Evolutionary conservation across 2,329 filamentous ascomycete genomes (phyloP), one percentile per base, ranked within the genome.

Genomic region (Incumbomyces delicatus): DNA sequence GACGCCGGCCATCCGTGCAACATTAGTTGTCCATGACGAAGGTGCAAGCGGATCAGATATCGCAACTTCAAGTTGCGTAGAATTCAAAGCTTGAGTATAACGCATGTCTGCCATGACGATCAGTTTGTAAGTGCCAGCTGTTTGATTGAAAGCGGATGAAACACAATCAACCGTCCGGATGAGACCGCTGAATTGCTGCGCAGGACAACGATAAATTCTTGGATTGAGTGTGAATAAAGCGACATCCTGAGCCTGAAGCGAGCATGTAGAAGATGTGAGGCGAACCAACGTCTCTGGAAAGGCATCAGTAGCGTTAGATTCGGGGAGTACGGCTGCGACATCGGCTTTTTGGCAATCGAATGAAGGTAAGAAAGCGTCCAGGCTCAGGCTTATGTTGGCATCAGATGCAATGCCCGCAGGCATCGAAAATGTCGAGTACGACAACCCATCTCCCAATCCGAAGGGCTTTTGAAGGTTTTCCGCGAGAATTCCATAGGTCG

Each of bases 221-320:
- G 51, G 48, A 44, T 53, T 49, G 16, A 53, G 48, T 11, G 35
- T 41, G 34, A n/a, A n/a, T n/a, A n/a, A n/a, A n/a, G n/a, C n/a
- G n/a, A n/a, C n/a, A n/a, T n/a, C n/a, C n/a, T n/a, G n/a, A n/a
- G n/a, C n/a, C n/a, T n/a, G n/a, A n/a, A n/a, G n/a, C n/a, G n/a
- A n/a, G n/a, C n/a, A n/a, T n/a, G n/a, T n/a, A n/a, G n/a, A n/a
- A n/a, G n/a, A n/a, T n/a, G n/a, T n/a, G n/a, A n/a, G n/a, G n/a
- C n/a, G n/a, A n/a, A n/a, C n/a, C n/a, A n/a, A n/a, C n/a, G n/a
- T n/a, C n/a, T n/a, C 16, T 5, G 47, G 44, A 31, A 51, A 27
- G 11, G 34, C n/a, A 14, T 48, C 51, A 16, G 46, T 50, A 6
- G 45, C 35, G 22, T 50, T 51, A 2, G 44, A 16, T 11, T 44